Base-by-base conservation (phyloP, 192 early-diverging fungal genomes). In the Backusella morwellensis region DNA sequence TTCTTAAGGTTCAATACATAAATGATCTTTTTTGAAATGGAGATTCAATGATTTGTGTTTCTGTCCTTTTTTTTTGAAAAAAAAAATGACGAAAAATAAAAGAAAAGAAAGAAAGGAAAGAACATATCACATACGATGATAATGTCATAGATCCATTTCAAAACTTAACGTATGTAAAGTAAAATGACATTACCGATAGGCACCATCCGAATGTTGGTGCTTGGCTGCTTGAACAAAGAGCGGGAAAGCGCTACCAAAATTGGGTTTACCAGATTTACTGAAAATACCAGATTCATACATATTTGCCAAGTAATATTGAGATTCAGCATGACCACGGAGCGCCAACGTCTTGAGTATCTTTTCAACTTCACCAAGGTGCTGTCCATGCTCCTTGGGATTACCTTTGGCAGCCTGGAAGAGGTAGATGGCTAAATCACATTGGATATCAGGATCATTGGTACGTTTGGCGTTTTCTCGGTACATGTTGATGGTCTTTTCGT, bases 221-320 rank as follows among this genome's bases (percentile, higher is more conserved):
- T 92, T 93, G 12, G 90, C 90, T 1, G 93, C 91, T 47, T 84
- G 83, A 14, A 88, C 79, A 83, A 87, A 92, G 23, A 89, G 77
- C 3, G 89, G 85, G 74, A 91, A 88, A 8, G 89, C 87, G 29
- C 91, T 92, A 7, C 87, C 85, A 78, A 90, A 89, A 42, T 92
- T 91, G 2, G 86, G 82, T 44, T 85, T 84, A 59, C 84, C 78
- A 34, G 86, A 82, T 74, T 85, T 82, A 41, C 81, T 81, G 41
- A 84, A 85, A 35, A 92, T 78, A 3, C 90, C 92, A 19, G 85
- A 85, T 34, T 88, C 87, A 78, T 87, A 91, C 63, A 90, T 85
- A 42, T 92, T 88, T 35, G 89, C 92, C 17, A 94, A 83, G 34
- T 87, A 85, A 75, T 90, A 86, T 74, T 92, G 90, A 23, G 90